phyloP scores from a whole-genome alignment of 306 rosid genomes.

The Castanea mollissima region DNA sequence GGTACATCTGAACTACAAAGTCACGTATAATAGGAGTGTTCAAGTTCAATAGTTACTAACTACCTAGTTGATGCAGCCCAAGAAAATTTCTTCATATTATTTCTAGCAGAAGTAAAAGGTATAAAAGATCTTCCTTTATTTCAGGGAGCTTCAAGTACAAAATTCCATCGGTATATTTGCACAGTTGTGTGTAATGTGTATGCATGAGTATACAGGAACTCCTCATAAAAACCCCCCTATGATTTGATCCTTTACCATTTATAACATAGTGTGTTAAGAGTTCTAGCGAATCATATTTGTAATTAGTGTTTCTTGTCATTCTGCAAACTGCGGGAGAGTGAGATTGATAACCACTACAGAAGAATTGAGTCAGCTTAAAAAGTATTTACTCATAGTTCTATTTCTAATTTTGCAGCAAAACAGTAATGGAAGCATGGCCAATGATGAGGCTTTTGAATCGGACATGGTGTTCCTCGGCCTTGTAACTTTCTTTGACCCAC shows the following conservation, averaged over 20 bases:
- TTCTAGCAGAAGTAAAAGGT: neutral
- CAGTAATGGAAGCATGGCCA: constrained; percentile 20
- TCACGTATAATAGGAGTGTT: neutral
- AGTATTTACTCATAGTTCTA: neutral
- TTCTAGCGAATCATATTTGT: neutral
- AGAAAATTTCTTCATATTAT: neutral
- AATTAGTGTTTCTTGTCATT: neutral
- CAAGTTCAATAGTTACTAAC: neutral
- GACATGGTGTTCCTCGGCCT: constrained; percentile 79
- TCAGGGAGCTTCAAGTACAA: neutral
- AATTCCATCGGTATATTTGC: neutral
- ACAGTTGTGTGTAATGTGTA: neutral
- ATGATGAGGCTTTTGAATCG: constrained; percentile 45
- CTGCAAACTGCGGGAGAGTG: neutral
- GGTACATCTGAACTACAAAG: neutral
- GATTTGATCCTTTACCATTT: too few relatives aligned
- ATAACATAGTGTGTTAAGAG: neutral
- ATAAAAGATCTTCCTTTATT: neutral
- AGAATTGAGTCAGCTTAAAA: neutral
- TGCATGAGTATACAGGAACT: neutral
- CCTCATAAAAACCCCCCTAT: neutral
- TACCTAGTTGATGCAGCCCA: neutral
- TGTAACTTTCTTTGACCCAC: constrained; percentile 82
- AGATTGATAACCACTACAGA: neutral
- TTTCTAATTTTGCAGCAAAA: constrained; percentile 26